These are phyloP conservation scores for Murraya paniculata DNA, from an alignment of 345 rosid species.

Conservation along the genomic window DNA sequence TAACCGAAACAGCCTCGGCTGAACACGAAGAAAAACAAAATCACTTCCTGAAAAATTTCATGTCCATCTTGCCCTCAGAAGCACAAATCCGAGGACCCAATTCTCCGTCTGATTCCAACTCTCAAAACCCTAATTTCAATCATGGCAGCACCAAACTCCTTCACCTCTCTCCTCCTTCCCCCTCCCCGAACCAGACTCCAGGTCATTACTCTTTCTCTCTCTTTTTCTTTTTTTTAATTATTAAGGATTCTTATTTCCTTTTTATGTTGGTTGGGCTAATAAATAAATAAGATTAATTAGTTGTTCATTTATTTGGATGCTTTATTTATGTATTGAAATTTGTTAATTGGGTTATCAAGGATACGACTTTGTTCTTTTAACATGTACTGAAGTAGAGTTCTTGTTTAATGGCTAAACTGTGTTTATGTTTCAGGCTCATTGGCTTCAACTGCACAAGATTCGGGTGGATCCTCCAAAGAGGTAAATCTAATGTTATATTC, in stretches of 20 bases:
- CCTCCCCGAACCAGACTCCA: constrained; percentile 4
- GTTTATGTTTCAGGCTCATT: constrained; percentile 30
- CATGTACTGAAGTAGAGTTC: neutral
- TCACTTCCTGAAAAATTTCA: constrained; percentile 44
- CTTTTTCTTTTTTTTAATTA: too few relatives aligned
- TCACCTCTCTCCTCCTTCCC: constrained; percentile 19
- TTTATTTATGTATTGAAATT: neutral
- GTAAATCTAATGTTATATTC: constrained; percentile 19
- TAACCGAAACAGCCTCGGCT: constrained; percentile 18
- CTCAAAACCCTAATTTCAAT: constrained; percentile 55
- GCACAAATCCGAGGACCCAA: constrained; percentile 51
- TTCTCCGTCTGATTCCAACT: constrained; percentile 24
- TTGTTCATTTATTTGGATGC: neutral
- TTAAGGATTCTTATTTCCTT: neutral
- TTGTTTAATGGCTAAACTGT: neutral
- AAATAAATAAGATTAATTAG: neutral
- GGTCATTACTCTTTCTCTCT: neutral
- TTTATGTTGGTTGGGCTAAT: neutral
- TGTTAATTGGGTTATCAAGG: neutral
- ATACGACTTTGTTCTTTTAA: neutral
- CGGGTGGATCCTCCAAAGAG: constrained; percentile 57
- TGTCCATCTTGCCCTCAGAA: constrained; percentile 93
- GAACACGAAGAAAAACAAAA: constrained; percentile 27
- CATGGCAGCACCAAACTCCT: constrained; percentile 47
- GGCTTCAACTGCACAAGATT: constrained; percentile 46